These are phyloP conservation scores for Ploettnerulaceae sp. DNA, from an alignment of 2,329 filamentous ascomycete species.

Conservation along the genomic window DNA sequence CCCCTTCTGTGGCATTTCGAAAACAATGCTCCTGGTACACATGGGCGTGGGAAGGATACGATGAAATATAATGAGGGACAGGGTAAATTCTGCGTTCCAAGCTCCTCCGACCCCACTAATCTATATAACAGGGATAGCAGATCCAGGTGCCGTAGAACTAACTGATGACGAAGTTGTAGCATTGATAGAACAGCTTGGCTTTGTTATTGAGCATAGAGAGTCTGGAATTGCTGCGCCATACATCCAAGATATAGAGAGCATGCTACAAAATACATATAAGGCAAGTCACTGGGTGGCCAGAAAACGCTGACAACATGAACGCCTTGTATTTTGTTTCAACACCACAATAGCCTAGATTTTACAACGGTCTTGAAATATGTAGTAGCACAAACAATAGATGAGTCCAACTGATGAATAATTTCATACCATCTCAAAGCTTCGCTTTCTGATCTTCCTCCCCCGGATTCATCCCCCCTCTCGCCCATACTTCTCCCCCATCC, in stretches of 20 bases:
- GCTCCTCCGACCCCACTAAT: constrained; percentile 1
- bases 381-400: not conserved
- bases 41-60: constrained; percentile 43
- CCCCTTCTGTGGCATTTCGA: constrained; percentile 96
- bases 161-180: constrained; percentile 81
- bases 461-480: constrained; percentile 41
- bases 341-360: constrained; percentile 1
- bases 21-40: constrained; percentile 58
- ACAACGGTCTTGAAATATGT: no score
- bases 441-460: constrained; percentile 32
- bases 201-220: constrained; percentile 62
- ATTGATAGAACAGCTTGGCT: constrained; percentile 71
- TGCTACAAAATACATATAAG: constrained; percentile 78
- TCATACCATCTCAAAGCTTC: constrained; percentile 18
- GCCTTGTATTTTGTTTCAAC: not conserved
- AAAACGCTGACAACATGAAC: constrained; percentile 46
- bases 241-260: constrained; percentile 77
- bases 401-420: not conserved
- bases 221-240: constrained; percentile 68
- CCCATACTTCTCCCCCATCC: constrained; percentile 62
- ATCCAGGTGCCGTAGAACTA: constrained; percentile 86
- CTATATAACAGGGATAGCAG: constrained; percentile 61
- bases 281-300: constrained; percentile 82
- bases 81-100: constrained; percentile 20
- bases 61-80: constrained; percentile 49